Evolutionary conservation across 305 asterid species (phyloP).

Genomic region (Salvia sclarea): DNA sequence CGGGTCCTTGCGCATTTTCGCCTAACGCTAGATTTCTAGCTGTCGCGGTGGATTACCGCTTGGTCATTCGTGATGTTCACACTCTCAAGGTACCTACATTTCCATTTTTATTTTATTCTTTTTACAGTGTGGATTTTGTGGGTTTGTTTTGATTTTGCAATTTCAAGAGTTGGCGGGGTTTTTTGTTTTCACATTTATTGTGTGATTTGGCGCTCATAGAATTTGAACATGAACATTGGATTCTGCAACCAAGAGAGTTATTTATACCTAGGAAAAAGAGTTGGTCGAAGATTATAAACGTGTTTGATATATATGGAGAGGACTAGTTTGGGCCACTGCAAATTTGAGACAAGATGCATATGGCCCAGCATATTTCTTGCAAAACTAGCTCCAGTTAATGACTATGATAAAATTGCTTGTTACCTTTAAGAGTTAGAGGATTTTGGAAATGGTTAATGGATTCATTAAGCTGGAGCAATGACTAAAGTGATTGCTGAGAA

Average conservation of each 20-base stretch:
- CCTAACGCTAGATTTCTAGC: constrained; percentile 86
- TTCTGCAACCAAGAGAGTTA: not conserved
- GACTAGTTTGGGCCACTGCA: not conserved
- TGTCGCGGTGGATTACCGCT: constrained; percentile 88
- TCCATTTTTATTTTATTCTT: not conserved
- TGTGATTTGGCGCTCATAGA: constrained; percentile 17
- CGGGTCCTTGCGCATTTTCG: constrained; percentile 89
- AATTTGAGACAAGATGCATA: not conserved
- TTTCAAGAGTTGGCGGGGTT: constrained; percentile 3
- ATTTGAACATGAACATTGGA: constrained; percentile 10
- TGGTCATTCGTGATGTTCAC: constrained; percentile 89
- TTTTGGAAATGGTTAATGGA: not conserved
- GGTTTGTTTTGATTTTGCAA: constrained; percentile 14
- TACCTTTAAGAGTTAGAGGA: constrained; percentile 7
- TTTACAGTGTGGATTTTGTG: not conserved
- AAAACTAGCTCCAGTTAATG: not conserved
- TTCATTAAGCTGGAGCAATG: not conserved
- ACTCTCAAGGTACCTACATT: constrained; percentile 66
- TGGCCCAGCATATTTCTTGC: not conserved
- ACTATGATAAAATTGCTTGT: not conserved
- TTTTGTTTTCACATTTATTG: not conserved
- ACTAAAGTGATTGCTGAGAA: not conserved
- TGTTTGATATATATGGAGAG: constrained; percentile 7
- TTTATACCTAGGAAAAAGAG: not conserved
- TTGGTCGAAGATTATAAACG: not conserved